These are phyloP conservation scores for Aureoboletus auriporus DNA, from an alignment of 768 basidiomycete species.

Conservation along the genomic window DNA sequence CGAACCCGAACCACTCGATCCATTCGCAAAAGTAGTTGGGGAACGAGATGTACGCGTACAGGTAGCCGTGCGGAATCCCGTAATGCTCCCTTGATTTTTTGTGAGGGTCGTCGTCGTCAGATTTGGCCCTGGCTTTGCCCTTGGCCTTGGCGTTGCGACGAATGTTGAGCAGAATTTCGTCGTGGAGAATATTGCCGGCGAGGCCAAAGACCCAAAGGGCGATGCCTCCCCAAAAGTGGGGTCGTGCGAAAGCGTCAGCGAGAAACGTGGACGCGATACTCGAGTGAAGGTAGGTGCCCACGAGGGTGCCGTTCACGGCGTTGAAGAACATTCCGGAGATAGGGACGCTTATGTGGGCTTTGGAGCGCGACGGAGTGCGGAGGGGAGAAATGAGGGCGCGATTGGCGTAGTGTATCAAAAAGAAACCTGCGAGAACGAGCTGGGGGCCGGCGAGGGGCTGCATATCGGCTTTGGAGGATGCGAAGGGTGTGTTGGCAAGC, in stretches of 20 bases:
- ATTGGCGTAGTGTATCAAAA: slow-evolving; percentile 76
- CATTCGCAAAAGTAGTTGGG: slow-evolving; percentile 96
- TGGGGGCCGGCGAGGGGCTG: slow-evolving; percentile 37
- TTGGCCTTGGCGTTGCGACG: slow-evolving; percentile 55
- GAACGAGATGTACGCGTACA: slow-evolving; percentile 79
- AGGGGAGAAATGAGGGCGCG: slow-evolving; percentile 78
- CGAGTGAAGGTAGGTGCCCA: slow-evolving; percentile 70
- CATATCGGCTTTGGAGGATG: slow-evolving; percentile 28
- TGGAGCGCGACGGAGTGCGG: slow-evolving; percentile 74
- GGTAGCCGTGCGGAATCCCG: slow-evolving; percentile 73
- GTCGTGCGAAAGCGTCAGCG: slow-evolving; percentile 24
- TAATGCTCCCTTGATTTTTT: slow-evolving; percentile 49
- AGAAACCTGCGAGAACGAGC: slow-evolving; percentile 52
- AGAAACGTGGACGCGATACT: slow-evolving; percentile 45
- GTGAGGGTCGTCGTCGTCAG: slow-evolving; percentile 22
- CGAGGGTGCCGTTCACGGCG: slow-evolving; percentile 60
- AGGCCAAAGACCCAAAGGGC: slow-evolving; percentile 69
- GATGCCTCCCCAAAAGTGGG: slow-evolving; percentile 61
- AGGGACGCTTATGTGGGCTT: slow-evolving; percentile 65
- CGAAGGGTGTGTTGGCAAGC: slow-evolving; percentile 47
- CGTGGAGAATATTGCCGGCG: slow-evolving; percentile 79
- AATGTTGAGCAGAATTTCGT: slow-evolving; percentile 84
- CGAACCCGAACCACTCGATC: slow-evolving; percentile 90
- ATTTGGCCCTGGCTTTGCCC: slow-evolving; percentile 27
- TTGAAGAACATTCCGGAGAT: slow-evolving; percentile 63